Evolutionary conservation across 2,329 filamentous ascomycete species (phyloP), one percentile per base, ranked within the genome.

Genomic region (Pseudogymnoascus sp.): DNA sequence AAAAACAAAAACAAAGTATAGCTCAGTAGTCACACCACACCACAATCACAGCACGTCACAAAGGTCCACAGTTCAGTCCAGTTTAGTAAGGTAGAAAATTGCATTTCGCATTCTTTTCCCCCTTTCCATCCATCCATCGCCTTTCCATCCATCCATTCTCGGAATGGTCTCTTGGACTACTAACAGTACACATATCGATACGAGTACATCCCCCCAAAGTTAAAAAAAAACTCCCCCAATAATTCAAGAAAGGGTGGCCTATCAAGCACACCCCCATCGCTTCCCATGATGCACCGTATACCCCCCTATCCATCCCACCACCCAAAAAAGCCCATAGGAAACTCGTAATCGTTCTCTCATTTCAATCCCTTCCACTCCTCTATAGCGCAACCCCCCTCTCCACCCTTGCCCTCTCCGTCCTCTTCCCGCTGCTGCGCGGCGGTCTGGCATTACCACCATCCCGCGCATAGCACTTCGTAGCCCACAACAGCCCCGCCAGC

Each of bases 401-500:
- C n/a, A n/a, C n/a, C n/a, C n/a, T n/a, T n/a, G n/a, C n/a, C n/a
- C n/a, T n/a, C n/a, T n/a, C n/a, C n/a, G n/a, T n/a, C n/a, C n/a
- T n/a, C n/a, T n/a, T n/a, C n/a, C 26, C 26, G 26, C 42, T 47
- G 6, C 42, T n/a, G n/a, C n/a, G n/a, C n/a, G n/a, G 42, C 42
- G 42, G 42, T 26, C 42, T 47, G 11, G 7, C 42, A 1, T 47
- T 47, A 3, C 42, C 21, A 7, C 42, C 42, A 47, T 47, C 42
- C 42, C 42, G 42, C 42, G 59, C 40, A 61, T 40, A 38, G 11
- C 59, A 36, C 62, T 68, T 63, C 31, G 70, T 73, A 42, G 70
- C 69, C 72, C 72, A 73, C 63, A 70, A 67, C 64, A 74, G 64
- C 68, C 72, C 73, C 69, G 73, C 72, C 62, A 74, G 67, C 62